phyloP scores from a whole-genome alignment of 306 rosid genomes.

The Vachellia collinsii region DNA sequence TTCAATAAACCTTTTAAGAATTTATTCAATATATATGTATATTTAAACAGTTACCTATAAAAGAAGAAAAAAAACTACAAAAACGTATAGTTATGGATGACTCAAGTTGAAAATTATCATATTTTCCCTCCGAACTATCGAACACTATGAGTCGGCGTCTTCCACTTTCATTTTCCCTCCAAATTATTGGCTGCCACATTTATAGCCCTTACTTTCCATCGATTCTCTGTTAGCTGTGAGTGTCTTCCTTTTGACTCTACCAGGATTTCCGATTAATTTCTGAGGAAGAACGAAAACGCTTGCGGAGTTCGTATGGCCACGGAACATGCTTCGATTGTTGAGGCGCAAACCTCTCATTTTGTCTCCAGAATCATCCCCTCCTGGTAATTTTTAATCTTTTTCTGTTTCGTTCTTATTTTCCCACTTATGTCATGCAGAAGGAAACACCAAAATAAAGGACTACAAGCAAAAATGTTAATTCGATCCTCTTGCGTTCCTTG shows the following conservation, averaged over 20 bases:
- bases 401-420: constrained; percentile 2
- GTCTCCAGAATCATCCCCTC: constrained; percentile 39
- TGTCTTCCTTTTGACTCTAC: not conserved
- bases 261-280: constrained; percentile 37
- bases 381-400: constrained; percentile 35
- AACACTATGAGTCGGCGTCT: not conserved
- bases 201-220: constrained; percentile 5
- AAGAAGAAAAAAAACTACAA: too few species aligned
- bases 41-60: too few species aligned
- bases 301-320: constrained; percentile 26
- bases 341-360: constrained; percentile 30
- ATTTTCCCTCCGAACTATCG: constrained; percentile 49
- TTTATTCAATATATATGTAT: too few species aligned
- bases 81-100: too few species aligned
- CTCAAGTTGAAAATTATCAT: too few species aligned
- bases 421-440: not conserved
- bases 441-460: not conserved
- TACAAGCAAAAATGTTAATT: not conserved
- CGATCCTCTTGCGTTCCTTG: constrained; percentile 5
- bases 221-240: not conserved
- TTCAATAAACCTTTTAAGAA: too few species aligned
- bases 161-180: constrained; percentile 24
- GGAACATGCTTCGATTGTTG: constrained; percentile 30
- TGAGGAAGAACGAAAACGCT: not conserved
- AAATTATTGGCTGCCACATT: constrained; percentile 10